These are phyloP conservation scores for Thuidium tamariscinum DNA, from an alignment of 225 moss, liverwort and hornwort species.

Conservation along the genomic window DNA sequence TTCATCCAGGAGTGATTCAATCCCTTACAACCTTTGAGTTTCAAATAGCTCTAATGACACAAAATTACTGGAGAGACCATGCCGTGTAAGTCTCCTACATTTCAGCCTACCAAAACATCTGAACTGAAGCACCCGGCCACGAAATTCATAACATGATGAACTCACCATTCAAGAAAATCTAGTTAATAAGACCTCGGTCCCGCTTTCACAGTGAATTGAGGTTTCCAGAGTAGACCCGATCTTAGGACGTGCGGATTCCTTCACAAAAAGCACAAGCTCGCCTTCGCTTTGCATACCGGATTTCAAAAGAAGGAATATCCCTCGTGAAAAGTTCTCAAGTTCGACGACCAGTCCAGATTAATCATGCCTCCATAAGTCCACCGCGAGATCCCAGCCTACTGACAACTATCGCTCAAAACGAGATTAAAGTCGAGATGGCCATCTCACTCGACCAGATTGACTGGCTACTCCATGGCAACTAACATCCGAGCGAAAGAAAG, in stretches of 20 bases:
- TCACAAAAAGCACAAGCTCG: not conserved
- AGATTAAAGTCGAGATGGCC: not conserved
- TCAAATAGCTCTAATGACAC: conserved; percentile 39
- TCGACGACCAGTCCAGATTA: conserved; percentile 15
- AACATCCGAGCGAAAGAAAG: not conserved
- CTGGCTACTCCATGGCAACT: not conserved
- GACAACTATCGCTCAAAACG: not conserved
- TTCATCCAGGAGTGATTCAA: not conserved
- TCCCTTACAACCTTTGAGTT: conserved; percentile 39
- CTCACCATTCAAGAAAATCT: conserved; percentile 50
- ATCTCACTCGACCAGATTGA: conserved; percentile 1
- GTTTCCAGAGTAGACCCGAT: not conserved
- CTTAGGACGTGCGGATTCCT: not conserved
- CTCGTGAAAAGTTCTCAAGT: not conserved
- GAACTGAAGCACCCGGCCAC: conserved; percentile 34
- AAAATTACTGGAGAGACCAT: conserved; percentile 35
- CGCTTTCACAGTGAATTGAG: conserved; percentile 5
- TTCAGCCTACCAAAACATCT: conserved; percentile 34
- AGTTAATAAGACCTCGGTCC: conserved; percentile 3
- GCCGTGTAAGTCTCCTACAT: conserved; percentile 25
- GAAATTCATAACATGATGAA: conserved; percentile 36
- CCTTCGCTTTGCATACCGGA: not conserved
- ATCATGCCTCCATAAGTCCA: not conserved
- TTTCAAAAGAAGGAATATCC: conserved; percentile 5
- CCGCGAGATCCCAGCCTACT: conserved; percentile 1